Evolutionary conservation across 2,329 filamentous ascomycete species (phyloP).

Genomic region (Curvularia lunata): DNA sequence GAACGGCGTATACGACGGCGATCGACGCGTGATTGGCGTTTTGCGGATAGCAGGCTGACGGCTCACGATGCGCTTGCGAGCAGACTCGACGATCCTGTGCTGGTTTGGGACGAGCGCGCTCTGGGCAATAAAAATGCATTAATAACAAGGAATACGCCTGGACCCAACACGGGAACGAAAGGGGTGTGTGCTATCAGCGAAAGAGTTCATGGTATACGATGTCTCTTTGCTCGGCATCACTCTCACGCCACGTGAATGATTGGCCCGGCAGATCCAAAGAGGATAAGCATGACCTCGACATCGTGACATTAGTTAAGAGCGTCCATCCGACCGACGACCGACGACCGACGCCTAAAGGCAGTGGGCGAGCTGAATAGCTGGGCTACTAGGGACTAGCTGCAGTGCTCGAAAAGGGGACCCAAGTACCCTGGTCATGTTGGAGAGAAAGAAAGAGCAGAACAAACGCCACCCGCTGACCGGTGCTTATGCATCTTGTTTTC

Average conservation of each 20-base stretch:
- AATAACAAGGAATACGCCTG: background rate
- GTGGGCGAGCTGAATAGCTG: conserved; percentile 1
- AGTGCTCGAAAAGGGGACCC: conserved; percentile 3
- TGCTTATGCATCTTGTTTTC: background rate
- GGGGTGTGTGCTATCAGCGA: background rate
- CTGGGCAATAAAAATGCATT: background rate
- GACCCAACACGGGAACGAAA: background rate
- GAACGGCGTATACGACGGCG: background rate
- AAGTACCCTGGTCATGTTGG: background rate
- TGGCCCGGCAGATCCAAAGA: background rate
- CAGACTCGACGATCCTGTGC: background rate
- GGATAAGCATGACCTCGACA: background rate
- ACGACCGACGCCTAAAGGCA: background rate
- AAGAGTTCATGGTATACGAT: background rate
- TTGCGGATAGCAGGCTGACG: conserved; percentile 1
- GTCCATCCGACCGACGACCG: too few relatives aligned
- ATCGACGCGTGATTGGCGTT: conserved; percentile 1
- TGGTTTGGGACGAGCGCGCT: background rate
- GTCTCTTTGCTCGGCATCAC: background rate
- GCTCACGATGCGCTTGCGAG: background rate
- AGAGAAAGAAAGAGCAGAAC: background rate
- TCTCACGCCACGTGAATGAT: background rate
- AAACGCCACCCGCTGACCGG: background rate
- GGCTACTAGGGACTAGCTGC: conserved; percentile 8
- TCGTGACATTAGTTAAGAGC: background rate